Base-by-base conservation (phyloP, 1,284 basidiomycete species). In the Ustilago xerochloae region DNA sequence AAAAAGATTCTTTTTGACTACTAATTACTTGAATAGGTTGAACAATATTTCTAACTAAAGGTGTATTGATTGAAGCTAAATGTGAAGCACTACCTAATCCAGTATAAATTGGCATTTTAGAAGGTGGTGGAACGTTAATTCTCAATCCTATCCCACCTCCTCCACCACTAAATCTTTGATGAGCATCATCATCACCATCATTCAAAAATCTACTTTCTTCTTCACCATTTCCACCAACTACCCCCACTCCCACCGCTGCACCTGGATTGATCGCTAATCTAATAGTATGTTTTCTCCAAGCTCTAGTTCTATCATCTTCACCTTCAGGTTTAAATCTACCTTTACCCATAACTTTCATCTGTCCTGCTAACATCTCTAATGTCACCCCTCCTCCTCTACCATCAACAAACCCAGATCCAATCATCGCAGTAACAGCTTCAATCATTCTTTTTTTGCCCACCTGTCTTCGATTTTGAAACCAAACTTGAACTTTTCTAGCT, bases 401-500 rank as follows among this genome's bases (percentile, higher is more conserved):
- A n/a, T n/a, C n/a, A n/a, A n/a, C n/a, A n/a, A n/a, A n/a, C n/a
- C n/a, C n/a, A n/a, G n/a, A n/a, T n/a, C n/a, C n/a, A n/a, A n/a
- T n/a, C n/a, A n/a, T n/a, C n/a, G n/a, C n/a, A n/a, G n/a, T 50
- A 5, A 72, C 56, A 7, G 63, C 60, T 45, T 72, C 69, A 41
- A 72, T 63, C 71, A 68, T 74, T 32, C 57, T 51, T 47, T 69
- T 69, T 15, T 74, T 68, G 43, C 64, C 70, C 1, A 73, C 70
- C 35, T 73, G 70, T 10, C 70, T 56, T 2, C 70, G 30, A 47
- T 73, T 73, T 33, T 73, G 70, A 24, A 73, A 73, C 70, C 70
- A 73, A 5, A 72, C 63, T 29, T 81, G 79, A 1, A 81, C 79
- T 45, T 81, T 81, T 2, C 79, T 57, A 0, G 79, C 73, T 1